These are phyloP conservation scores for Beauveria brongniartii DNA, from an alignment of 2,329 filamentous ascomycete species.

Conservation along the genomic window DNA sequence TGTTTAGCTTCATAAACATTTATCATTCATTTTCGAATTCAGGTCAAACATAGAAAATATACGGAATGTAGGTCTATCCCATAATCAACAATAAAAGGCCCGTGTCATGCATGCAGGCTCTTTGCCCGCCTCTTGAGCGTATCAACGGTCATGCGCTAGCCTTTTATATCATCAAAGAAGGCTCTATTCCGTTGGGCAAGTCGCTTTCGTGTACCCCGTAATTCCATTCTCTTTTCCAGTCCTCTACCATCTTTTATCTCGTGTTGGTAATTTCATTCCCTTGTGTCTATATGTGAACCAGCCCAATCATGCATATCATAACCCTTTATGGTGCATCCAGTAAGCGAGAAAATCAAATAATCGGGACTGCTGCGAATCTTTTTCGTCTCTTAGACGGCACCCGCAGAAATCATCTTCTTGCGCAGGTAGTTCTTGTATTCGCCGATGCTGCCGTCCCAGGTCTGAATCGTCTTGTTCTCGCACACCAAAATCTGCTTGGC, in stretches of 20 bases:
- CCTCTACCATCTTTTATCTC: conserved; percentile 5
- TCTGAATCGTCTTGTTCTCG: conserved; percentile 88
- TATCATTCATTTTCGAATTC: too few relatives aligned
- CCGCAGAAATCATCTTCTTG: conserved; percentile 93
- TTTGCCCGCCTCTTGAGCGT: conserved; percentile 3
- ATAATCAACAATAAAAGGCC: conserved; percentile 8
- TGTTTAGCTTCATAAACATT: neutral
- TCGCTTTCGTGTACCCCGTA: neutral
- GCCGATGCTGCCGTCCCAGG: conserved; percentile 83
- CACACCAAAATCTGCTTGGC: conserved; percentile 99
- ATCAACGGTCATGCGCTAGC: neutral
- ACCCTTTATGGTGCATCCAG: conserved; percentile 11
- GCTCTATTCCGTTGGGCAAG: neutral
- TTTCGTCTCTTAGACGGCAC: conserved; percentile 63
- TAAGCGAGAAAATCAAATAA: neutral
- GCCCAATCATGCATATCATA: conserved; percentile 10
- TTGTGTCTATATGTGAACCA: conserved; percentile 18
- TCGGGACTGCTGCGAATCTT: neutral
- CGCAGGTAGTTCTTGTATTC: conserved; percentile 98
- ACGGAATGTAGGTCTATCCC: conserved; percentile 7
- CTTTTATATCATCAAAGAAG: conserved; percentile 7
- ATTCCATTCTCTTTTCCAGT: neutral
- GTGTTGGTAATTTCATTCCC: neutral
- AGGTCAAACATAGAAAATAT: neutral
- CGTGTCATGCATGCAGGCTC: conserved; percentile 7